Base-by-base conservation (phyloP, 2,329 filamentous ascomycete genomes). In the Xylaria sp. region DNA sequence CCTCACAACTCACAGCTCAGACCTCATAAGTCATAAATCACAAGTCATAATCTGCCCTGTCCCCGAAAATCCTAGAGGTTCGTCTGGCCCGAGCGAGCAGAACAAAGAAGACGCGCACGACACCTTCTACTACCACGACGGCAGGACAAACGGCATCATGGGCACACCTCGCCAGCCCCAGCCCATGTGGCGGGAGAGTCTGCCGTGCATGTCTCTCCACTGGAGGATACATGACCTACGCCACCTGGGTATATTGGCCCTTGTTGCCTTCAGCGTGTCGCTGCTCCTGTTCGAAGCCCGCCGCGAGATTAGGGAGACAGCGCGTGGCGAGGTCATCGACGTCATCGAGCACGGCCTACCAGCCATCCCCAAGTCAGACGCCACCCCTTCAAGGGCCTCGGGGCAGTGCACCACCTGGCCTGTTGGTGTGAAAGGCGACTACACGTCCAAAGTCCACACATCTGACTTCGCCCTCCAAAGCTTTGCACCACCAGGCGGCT, bases 391-490 rank as follows among this genome's bases (percentile, higher is more conserved):
- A 8, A 42, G 25, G 23, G 40, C 70, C 8, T 66, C 73, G 0
- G 73, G 74, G 1, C 72, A 73, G 57, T 77, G 75, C 62, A 77
- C 75, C 1, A 77, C 75, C 1, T 77, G 75, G 75, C 74, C 75
- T 8, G 75, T 77, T 23, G 61, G 58, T 35, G 21, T 10, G 10
- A 63, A 74, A 0, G 73, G 69, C 9, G 57, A 29, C 2, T 76
- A 75, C 42, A 71, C 66, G 18, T 13, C 68, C 2, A 27, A 23
- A 5, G 8, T 21, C 16, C 48, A 12, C 12, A 50, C 37, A 4
- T 35, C 66, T 0, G 60, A 44, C 58, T 12, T 65, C 51, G 57
- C 37, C 29, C 73, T 77, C 3, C 65, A 74, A 42, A 72, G 74
- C 40, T 72, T 71, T 44, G 74, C 72, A 18, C 76, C 76, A 3